Percentiles rank a stretch among this genome's conserved stretches.
phyloP scores from a whole-genome alignment of 2,329 filamentous ascomycete species.

The Fusarium solani-melongenae region DNA sequence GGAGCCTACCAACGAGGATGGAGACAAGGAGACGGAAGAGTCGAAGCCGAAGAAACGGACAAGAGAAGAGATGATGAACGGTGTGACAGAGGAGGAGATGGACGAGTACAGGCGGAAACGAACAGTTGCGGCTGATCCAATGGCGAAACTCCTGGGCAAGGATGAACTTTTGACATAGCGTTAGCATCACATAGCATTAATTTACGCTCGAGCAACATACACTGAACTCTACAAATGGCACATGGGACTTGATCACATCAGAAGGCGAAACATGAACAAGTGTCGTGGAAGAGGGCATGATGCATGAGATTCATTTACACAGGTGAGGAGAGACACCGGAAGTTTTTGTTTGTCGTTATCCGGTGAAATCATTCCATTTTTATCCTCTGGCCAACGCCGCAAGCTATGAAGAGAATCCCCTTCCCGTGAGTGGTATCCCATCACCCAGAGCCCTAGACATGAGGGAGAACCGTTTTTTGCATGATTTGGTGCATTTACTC shows the following conservation, averaged over 20 bases:
- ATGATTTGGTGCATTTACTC: slow-evolving; percentile 61
- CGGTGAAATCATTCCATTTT: slow-evolving; percentile 57
- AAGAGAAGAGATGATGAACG: slow-evolving; percentile 80
- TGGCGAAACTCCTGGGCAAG: slow-evolving; percentile 83
- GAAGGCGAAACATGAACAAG: slow-evolving; percentile 2
- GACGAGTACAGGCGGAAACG: slow-evolving; percentile 85
- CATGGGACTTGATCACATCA: slow-evolving; percentile 10
- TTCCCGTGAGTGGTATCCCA: slow-evolving; percentile 53
- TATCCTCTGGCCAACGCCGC: slow-evolving; percentile 64
- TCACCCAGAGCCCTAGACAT: slow-evolving; percentile 45
- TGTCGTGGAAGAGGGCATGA: slow-evolving; percentile 34
- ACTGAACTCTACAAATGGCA: not conserved
- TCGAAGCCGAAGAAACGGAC: slow-evolving; percentile 73
- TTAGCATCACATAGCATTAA: not conserved
- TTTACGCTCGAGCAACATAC: not conserved
- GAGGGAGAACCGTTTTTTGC: slow-evolving; percentile 46
- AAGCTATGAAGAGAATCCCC: slow-evolving; percentile 59
- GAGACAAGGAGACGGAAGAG: slow-evolving; percentile 47
- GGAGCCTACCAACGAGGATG: slow-evolving; percentile 38
- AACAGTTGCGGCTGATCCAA: slow-evolving; percentile 81
- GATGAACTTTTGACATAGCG: slow-evolving; percentile 62
- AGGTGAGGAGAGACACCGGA: slow-evolving; percentile 33
- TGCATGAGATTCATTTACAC: slow-evolving; percentile 41
- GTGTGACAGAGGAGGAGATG: slow-evolving; percentile 84
- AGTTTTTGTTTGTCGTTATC: slow-evolving; percentile 39